phyloP scores from a whole-genome alignment of 2,329 filamentous ascomycete species.

The Nannizziopsis arthrosporioides region DNA sequence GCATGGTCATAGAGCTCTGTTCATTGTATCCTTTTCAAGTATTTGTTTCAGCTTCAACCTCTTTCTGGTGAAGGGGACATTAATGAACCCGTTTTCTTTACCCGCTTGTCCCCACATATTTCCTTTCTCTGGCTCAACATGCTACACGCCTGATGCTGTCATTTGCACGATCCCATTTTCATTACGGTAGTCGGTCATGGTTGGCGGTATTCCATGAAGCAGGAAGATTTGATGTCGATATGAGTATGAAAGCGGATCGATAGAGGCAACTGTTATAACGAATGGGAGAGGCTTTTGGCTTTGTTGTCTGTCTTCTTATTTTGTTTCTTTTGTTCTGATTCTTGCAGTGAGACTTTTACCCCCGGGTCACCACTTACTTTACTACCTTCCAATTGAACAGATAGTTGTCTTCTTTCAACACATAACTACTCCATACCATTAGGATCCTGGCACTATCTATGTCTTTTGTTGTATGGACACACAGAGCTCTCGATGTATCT shows the following conservation, averaged over 20 bases:
- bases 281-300: slow-evolving; percentile 16
- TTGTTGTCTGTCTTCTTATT: slow-evolving; percentile 2
- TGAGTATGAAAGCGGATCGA: slow-evolving; percentile 7
- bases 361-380: background rate
- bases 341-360: slow-evolving; percentile 4
- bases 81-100: slow-evolving; percentile 14
- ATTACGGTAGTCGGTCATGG: background rate
- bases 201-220: slow-evolving; percentile 5
- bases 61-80: slow-evolving; percentile 5
- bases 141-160: background rate
- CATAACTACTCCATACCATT: background rate
- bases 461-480: background rate
- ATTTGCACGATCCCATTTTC: background rate
- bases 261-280: slow-evolving; percentile 14
- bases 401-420: too few relatives aligned
- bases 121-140: slow-evolving; percentile 1
- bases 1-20: slow-evolving; percentile 9
- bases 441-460: background rate
- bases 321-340: background rate
- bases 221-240: slow-evolving; percentile 10
- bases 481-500: too few relatives aligned
- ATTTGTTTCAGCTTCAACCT: slow-evolving; percentile 9
- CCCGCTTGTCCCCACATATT: slow-evolving; percentile 10
- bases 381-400: background rate
- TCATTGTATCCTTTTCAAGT: slow-evolving; percentile 16